Base-by-base conservation (phyloP, 352 stramenopile species). In the Phytophthora vignae region DNA sequence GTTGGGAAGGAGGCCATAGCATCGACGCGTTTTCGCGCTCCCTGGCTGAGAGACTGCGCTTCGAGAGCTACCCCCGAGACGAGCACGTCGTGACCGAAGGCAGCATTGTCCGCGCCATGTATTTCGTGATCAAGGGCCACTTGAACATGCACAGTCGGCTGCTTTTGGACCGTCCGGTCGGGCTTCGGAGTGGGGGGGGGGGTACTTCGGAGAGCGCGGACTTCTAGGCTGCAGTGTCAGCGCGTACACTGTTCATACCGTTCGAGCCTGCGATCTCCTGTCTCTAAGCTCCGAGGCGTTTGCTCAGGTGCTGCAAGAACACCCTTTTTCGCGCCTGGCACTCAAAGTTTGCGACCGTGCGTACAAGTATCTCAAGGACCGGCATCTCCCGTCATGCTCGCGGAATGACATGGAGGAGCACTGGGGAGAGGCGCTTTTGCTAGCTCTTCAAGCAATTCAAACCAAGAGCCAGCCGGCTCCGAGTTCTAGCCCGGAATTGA, bases 51-150 rank as follows among this genome's bases (percentile, higher is more conserved):
- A 62, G 77, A 6, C 54, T 92, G 4, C 76, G 72, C 19, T 90
- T 90, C 56, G 78, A 90, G 57, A 74, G 79, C 36, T 92, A 87
- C 33, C 84, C 82, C 0, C 74, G 79, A 19, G 81, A 82, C 33
- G 84, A 92, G 40, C 71, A 48, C 21, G 81, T 90, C 1, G 64
- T 92, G 4, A 64, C 79, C n/a, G 82, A 92, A 63, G 84, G 84
- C 0, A 83, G 68, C n/a, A 87, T 90, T 57, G 55, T 73, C 3
- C 77, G 75, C 38, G 73, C 78, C 25, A 87, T 90, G 80, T 89
- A 88, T 69, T 90, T 92, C 67, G 84, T 92, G 52, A 69, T 90
- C 12, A 78, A 80, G 7, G 84, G 84, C 1, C 38, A 84, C 25
- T 62, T 92, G 3, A 73, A 79, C 4, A 64, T 76, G 11, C 60